Evolutionary conservation across 2,329 filamentous ascomycete species (phyloP), one percentile per base, ranked within the genome.

Genomic region (Aspergillus sp.): DNA sequence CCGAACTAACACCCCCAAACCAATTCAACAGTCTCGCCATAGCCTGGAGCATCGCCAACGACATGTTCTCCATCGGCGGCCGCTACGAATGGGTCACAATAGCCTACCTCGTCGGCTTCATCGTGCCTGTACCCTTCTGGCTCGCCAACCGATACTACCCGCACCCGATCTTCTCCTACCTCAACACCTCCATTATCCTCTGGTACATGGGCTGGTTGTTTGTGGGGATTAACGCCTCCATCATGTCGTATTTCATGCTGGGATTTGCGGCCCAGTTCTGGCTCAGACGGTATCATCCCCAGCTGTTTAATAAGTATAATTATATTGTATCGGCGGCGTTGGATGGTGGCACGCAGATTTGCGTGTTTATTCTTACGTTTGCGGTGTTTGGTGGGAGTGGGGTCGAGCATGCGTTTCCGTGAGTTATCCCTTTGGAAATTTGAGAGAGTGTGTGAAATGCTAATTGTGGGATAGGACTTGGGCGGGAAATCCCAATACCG

Each of bases 341-440:
- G 19, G 60, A 62, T 6, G 60, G 60, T 2, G 60, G 56, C 0
- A 55, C 56, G 1, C 60, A 59, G 39, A 41, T 59, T 23, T 45
- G 54, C 30, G 49, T 62, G 8, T 62, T 62, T 10, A 53, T 62
- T 23, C 52, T 62, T 13, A 59, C 60, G 9, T 62, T 62, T 50
- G 60, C 60, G 1, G 60, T 62, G 10, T 50, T 62, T 6, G 60
- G 60, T 2, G 60, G 56, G 0, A 59, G 60, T 59, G 60, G 60
- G 0, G 48, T 39, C 2, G 52, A 52, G 12, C 25, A 58, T 39
- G 51, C 60, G 12, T 62, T 62, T 23, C 60, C 60, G 21, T 55
- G 39, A 32, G 38, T 55, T 3, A 1, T 7, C 25, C 3, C 10
- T 21, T 5, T 5, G 10, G 32, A 0, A 12, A 0, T 30, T 12